phyloP scores from a whole-genome alignment of 1,284 basidiomycete species.

The Ganoderma meredithae region DNA sequence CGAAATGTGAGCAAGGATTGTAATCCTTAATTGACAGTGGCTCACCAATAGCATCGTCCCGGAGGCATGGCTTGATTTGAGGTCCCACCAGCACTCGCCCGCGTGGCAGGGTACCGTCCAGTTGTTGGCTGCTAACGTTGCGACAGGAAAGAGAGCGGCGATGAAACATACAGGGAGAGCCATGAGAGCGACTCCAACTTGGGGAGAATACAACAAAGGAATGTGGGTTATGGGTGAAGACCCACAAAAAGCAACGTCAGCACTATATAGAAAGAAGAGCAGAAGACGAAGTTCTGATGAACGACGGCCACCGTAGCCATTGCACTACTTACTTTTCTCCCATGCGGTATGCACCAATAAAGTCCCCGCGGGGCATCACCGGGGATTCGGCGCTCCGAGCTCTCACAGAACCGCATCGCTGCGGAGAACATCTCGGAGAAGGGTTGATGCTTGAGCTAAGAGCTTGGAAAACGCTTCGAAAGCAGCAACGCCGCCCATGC shows the following conservation, averaged over 20 bases:
- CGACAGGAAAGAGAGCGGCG: slow-evolving; percentile 9
- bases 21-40: neutral
- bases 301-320: too few species aligned
- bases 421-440: neutral
- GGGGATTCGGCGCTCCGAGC: neutral
- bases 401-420: neutral
- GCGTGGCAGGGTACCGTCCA: slow-evolving; percentile 19
- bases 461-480: neutral
- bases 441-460: neutral
- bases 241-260: too few species aligned
- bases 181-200: neutral
- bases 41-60: slow-evolving; percentile 22
- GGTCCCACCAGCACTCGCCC: slow-evolving; percentile 25
- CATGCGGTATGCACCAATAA: neutral
- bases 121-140: slow-evolving; percentile 14
- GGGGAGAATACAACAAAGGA: neutral
- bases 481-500: slow-evolving; percentile 7
- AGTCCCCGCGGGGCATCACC: neutral
- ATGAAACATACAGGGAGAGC: neutral
- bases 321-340: too few species aligned
- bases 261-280: neutral
- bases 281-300: neutral
- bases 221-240: neutral
- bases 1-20: slow-evolving; percentile 17
- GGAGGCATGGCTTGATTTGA: slow-evolving; percentile 7